Base-by-base conservation (phyloP, 202 grass and related monocot genomes). In the Schoenoplectus triqueter region DNA sequence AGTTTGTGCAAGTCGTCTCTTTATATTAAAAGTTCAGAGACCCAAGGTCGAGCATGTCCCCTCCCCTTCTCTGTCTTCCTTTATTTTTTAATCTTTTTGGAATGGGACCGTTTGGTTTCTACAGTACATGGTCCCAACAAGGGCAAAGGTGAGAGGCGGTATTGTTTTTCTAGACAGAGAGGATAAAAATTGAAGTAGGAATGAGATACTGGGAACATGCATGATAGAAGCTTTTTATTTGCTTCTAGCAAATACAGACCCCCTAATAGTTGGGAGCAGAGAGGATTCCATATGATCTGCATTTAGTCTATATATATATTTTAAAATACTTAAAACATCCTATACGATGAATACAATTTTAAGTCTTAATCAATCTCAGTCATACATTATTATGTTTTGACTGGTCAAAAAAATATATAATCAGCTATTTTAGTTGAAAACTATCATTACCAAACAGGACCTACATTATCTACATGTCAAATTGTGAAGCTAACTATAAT, bases 341-440 rank as follows among this genome's bases (percentile, higher is more conserved):
- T 20, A 73, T 50, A 73, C 46, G 50, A 50, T 73, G 45, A 50
- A 73, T 73, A 48, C 19, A 49, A 21, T 73, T 2, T 73, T 19
- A 20, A 20, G 69, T 73, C 46, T 51, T 73, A 73, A 73, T 73
- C 47, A 51, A 9, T 73, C 70, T 73, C 15, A 51, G 4, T 73
- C 70, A 73, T 73, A 73, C 46, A 70, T 73, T 73, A 73, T 73
- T 76, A 56, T 76, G 21, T 56, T 62, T 76, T 77, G 72, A 76
- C 72, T 15, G 72, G 72, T 76, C 72, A 76, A 76, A 55, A 20
- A 40, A 31, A 31, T 31, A 10, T 57, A 3, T 49, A 21, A 5
- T 54, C 2, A 46, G 10, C 20, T 55, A 4, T 14, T 6, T 54
- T 39, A 56, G 31, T 77, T 8, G 21, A 7, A 56, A 57, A 31